Conservation (phyloP, 108 stramenopile genomes). For the Cyclotella cryptica region DNA sequence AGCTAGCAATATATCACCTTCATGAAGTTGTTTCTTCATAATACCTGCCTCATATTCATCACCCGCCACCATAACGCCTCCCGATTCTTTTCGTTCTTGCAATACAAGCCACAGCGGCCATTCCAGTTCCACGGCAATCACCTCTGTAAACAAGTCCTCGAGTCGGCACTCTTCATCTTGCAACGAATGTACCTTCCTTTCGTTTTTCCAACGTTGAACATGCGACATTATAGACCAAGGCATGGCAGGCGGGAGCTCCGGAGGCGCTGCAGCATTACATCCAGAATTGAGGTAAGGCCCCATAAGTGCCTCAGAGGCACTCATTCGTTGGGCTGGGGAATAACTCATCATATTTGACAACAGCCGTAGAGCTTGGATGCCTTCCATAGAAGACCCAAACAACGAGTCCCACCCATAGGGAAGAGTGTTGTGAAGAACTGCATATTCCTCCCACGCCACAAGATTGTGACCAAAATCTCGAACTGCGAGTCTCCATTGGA, state of each 20-base stretch:
- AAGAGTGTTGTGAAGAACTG: slow-evolving; percentile 27
- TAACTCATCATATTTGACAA: slow-evolving; percentile 51
- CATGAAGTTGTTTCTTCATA: not conserved
- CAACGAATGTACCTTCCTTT: slow-evolving; percentile 37
- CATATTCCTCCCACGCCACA: slow-evolving; percentile 51
- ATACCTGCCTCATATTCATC: not conserved
- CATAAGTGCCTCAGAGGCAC: slow-evolving; percentile 42
- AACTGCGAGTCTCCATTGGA: slow-evolving; percentile 44
- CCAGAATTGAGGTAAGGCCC: slow-evolving; percentile 44
- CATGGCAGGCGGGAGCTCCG: slow-evolving; percentile 49
- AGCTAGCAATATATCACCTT: slow-evolving; percentile 43
- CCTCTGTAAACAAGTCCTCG: slow-evolving; percentile 47
- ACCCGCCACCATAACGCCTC: slow-evolving; percentile 22
- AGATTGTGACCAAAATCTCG: slow-evolving; percentile 48
- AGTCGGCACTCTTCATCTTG: slow-evolving; percentile 36
- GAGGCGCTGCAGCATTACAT: slow-evolving; percentile 34
- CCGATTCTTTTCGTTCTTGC: not conserved
- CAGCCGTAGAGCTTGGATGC: slow-evolving; percentile 32
- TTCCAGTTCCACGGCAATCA: slow-evolving; percentile 38
- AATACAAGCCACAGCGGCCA: slow-evolving; percentile 30
- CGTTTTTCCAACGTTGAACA: slow-evolving; percentile 50
- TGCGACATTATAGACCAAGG: slow-evolving; percentile 53
- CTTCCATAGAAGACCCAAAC: slow-evolving; percentile 42
- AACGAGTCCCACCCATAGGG: slow-evolving; percentile 50
- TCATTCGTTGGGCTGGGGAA: slow-evolving; percentile 23